phyloP scores from a whole-genome alignment of 495 filamentous ascomycete genomes.

The Amniculicola lignicola region DNA sequence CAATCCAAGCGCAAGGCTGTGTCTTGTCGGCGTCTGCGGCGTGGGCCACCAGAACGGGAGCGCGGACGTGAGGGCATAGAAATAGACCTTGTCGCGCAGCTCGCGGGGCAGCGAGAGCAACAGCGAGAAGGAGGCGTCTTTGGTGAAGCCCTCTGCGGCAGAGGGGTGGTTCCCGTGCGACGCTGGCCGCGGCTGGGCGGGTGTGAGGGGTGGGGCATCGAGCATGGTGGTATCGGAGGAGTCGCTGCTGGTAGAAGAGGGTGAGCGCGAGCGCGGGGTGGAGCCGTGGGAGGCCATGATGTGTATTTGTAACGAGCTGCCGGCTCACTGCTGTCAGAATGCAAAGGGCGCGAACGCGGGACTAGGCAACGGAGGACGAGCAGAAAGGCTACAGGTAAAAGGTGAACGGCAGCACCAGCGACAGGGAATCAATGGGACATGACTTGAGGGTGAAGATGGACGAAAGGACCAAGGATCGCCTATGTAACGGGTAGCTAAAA shows the following conservation, averaged over 20 bases:
- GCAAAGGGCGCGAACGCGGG: too few species aligned
- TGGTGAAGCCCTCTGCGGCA: not conserved
- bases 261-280: constrained; percentile 18
- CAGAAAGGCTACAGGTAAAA: too few species aligned
- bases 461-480: too few species aligned
- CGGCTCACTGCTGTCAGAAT: too few species aligned
- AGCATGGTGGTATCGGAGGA: constrained; percentile 27
- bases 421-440: too few species aligned
- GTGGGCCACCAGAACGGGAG: constrained; percentile 37
- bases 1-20: constrained; percentile 36
- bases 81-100: constrained; percentile 42
- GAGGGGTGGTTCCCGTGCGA: constrained; percentile 10
- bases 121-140: constrained; percentile 23
- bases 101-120: constrained; percentile 42
- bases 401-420: too few species aligned
- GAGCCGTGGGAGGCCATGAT: constrained; percentile 25
- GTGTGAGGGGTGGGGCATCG: constrained; percentile 17
- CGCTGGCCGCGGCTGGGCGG: constrained; percentile 13
- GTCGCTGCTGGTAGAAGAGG: constrained; percentile 23
- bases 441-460: too few species aligned
- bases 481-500: too few species aligned
- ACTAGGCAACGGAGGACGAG: too few species aligned
- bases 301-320: too few species aligned
- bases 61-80: constrained; percentile 35
- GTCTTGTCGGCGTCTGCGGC: not conserved